A percentile compares a stretch with the other conserved stretches of the same genome.
Evolutionary conservation across 179 eudicot genomes (phyloP).

Genomic region (Silene noctiflora): DNA sequence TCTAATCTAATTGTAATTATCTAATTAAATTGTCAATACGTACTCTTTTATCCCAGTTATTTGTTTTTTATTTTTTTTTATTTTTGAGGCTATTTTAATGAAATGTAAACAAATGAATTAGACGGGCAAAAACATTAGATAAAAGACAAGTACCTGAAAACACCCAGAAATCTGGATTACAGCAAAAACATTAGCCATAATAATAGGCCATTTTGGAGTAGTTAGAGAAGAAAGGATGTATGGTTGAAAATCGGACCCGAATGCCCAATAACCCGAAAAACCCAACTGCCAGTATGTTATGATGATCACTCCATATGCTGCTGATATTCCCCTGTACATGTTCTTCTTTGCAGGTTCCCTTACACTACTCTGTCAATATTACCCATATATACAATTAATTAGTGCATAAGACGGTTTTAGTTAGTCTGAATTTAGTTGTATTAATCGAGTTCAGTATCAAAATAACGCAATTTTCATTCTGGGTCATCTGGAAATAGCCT

Average conservation of each 20-base stretch:
- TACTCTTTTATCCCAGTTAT: not conserved
- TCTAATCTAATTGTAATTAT: too few relatives aligned
- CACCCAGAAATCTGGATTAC: slow-evolving; percentile 13
- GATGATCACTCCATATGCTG: slow-evolving; percentile 19
- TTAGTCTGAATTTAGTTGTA: too few relatives aligned
- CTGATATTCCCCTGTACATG: slow-evolving; percentile 18
- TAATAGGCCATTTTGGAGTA: slow-evolving; percentile 6
- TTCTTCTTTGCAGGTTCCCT: slow-evolving; percentile 19
- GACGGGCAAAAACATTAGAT: not conserved
- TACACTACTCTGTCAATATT: slow-evolving; percentile 6
- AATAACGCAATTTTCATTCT: not conserved
- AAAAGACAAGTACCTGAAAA: slow-evolving; percentile 11
- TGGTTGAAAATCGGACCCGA: slow-evolving; percentile 18
- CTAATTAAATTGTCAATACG: too few relatives aligned
- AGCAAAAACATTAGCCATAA: slow-evolving; percentile 13
- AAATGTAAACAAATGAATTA: not conserved
- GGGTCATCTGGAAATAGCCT: not conserved
- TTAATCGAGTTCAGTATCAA: too few relatives aligned
- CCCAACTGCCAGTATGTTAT: slow-evolving; percentile 9
- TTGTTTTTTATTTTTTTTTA: too few relatives aligned
- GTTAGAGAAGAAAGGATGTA: slow-evolving; percentile 16
- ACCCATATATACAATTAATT: too few relatives aligned
- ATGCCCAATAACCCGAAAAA: slow-evolving; percentile 19
- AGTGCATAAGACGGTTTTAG: too few relatives aligned
- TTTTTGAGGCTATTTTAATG: too few relatives aligned